phyloP scores from a whole-genome alignment of 805 yeast genomes.

The Hanseniaspora lindneri region DNA sequence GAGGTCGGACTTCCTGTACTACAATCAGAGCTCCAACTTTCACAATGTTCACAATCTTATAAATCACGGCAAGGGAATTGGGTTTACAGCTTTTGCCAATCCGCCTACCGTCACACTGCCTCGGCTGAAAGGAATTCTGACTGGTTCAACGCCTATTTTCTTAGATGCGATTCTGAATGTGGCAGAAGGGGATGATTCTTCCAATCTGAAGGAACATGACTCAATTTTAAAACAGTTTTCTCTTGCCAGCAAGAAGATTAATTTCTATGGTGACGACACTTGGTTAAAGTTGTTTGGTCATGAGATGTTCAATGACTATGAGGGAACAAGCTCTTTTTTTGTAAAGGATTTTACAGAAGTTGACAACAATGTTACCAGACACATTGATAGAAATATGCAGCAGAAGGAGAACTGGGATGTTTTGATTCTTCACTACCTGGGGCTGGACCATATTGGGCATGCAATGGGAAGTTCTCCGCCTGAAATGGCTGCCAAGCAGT shows the following conservation, averaged over 20 bases:
- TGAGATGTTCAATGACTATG: constrained; percentile 44
- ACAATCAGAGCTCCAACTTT: constrained; percentile 52
- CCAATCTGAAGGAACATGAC: constrained; percentile 58
- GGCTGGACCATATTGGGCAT: constrained; percentile 95
- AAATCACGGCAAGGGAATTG: constrained; percentile 58
- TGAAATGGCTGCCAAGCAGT: constrained; percentile 70
- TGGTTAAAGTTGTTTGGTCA: constrained; percentile 85
- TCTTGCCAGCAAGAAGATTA: constrained; percentile 33
- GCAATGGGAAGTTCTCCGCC: constrained; percentile 81
- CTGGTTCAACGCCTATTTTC: constrained; percentile 90
- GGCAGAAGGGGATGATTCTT: constrained; percentile 76
- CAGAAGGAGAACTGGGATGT: constrained; percentile 55
- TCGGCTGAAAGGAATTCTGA: constrained; percentile 80
- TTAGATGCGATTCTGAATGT: constrained; percentile 88
- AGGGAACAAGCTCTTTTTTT: constrained; percentile 87
- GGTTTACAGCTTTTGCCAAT: constrained; percentile 80
- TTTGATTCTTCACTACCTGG: constrained; percentile 77
- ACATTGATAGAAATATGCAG: constrained; percentile 35
- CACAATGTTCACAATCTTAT: constrained; percentile 52
- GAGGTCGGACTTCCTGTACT: constrained; percentile 73
- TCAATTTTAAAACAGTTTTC: constrained; percentile 72
- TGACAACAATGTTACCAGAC: constrained; percentile 85
- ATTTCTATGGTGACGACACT: constrained; percentile 95
- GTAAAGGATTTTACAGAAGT: constrained; percentile 93
- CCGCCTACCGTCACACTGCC: constrained; percentile 98